Base-by-base conservation (phyloP, 2,329 filamentous ascomycete genomes). In the Cercospora brassicicola region DNA sequence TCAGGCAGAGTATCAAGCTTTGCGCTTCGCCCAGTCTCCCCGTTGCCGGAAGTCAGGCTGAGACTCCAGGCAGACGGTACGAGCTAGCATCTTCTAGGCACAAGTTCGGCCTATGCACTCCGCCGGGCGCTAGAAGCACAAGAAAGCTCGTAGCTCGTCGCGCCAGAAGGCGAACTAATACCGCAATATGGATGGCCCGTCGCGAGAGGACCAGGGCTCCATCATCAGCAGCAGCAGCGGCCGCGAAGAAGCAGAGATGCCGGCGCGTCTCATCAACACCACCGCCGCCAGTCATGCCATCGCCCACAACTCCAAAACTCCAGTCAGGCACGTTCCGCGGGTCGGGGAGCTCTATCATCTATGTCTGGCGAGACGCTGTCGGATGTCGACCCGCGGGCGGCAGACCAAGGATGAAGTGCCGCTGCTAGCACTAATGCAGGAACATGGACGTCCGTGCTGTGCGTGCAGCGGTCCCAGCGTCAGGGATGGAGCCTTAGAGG, bases 71-170 rank as follows among this genome's bases (percentile, higher is more conserved):
- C 45, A 51, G 45, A 51, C 45, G 45, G 45, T 23, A 51, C 10
- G 20, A 51, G 45, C 45, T 51, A 51, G 45, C 36, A 42, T 42
- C 36, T 42, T 42, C 36, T 42, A 64, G 61, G 61, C 28, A 64
- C 62, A 57, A 36, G 23, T 64, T 30, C 62, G 61, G 61, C 13
- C 51, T 56, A 31, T 64, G n/a, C 31, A 36, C 61, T 64, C 61
- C 30, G 62, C 30, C 20, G 33, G 62, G 48, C 62, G 62, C 62
- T 64, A 64, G 62, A 64, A 64, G 62, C 30, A 62, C 51, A 23
- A 26, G 26, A 63, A 28, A 18, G 42, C 42, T 63, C 42, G 48
- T 57, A 39, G 62, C 48, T 26, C 51, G 48, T 42, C 51, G 51
- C 62, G 62, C 62, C 51, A 64, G 48, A 64, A 64, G 62, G 31